Conservation (phyloP, 2,329 filamentous ascomycete species). For the Karstenula rhodostoma region DNA sequence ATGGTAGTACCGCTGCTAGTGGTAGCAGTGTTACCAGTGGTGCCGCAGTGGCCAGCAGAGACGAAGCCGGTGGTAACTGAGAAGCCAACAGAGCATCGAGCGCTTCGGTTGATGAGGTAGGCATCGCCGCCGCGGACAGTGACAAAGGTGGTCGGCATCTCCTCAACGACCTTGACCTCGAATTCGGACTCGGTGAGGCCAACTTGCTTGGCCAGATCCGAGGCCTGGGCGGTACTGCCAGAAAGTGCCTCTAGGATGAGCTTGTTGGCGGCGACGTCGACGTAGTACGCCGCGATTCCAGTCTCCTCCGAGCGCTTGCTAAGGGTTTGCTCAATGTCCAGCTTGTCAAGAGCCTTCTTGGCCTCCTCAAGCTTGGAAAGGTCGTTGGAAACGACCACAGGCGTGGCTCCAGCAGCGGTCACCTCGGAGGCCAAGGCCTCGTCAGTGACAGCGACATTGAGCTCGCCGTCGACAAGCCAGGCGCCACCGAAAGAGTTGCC, state of each 20-base stretch:
- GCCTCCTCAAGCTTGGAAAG: constrained; percentile 50
- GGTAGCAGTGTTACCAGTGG: constrained; percentile 39
- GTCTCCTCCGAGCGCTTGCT: constrained; percentile 32
- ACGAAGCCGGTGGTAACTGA: constrained; percentile 53
- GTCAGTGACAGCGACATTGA: constrained; percentile 52
- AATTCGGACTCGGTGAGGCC: constrained; percentile 50
- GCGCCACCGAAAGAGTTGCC: constrained; percentile 51
- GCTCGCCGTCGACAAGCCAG: constrained; percentile 50
- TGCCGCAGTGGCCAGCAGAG: constrained; percentile 53
- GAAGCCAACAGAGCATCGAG: constrained; percentile 53
- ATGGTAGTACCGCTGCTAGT: constrained; percentile 43
- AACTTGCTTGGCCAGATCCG: constrained; percentile 48
- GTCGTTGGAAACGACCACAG: constrained; percentile 45
- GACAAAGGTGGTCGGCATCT: constrained; percentile 47
- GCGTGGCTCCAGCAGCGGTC: constrained; percentile 47
- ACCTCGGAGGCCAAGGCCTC: constrained; percentile 48
- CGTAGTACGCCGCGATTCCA: constrained; percentile 51
- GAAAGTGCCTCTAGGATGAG: constrained; percentile 51
- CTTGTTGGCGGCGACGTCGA: constrained; percentile 53
- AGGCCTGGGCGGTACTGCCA: constrained; percentile 47
- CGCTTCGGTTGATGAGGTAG: constrained; percentile 46
- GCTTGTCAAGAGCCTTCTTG: constrained; percentile 49
- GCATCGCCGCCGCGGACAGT: constrained; percentile 51
- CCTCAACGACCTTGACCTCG: constrained; percentile 46
- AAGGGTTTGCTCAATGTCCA: constrained; percentile 40